Conservation (phyloP, 108 stramenopile genomes). For the Fragilaria radians region DNA sequence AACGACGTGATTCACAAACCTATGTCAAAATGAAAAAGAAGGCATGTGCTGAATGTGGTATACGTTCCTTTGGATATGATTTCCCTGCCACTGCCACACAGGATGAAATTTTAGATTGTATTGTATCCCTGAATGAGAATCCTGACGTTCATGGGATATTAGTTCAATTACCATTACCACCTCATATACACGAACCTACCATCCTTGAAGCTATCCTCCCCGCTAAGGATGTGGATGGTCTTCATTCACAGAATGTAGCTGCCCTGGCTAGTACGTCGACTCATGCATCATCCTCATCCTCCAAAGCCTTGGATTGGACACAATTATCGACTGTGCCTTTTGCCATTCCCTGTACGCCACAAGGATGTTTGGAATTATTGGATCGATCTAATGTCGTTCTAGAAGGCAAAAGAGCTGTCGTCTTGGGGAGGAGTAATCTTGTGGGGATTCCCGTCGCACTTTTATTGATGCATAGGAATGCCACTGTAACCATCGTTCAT, state of each 20-base stretch:
- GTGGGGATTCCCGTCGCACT: conserved; percentile 91
- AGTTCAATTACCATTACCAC: conserved; percentile 91
- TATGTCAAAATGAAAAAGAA: conserved; percentile 96
- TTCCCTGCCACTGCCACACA: conserved; percentile 70
- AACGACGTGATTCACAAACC: conserved; percentile 80
- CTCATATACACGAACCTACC: conserved; percentile 68
- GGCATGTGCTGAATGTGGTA: conserved; percentile 80
- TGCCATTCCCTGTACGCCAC: conserved; percentile 71
- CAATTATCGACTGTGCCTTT: conserved; percentile 36
- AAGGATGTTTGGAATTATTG: conserved; percentile 92
- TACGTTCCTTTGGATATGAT: conserved; percentile 61
- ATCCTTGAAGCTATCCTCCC: conserved; percentile 58
- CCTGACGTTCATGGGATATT: conserved; percentile 87
- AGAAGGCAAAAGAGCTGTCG: conserved; percentile 84
- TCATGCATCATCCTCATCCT: neutral
- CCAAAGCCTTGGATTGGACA: conserved; percentile 34
- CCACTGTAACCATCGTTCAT: conserved; percentile 91
- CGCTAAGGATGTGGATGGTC: conserved; percentile 92
- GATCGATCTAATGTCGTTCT: conserved; percentile 79
- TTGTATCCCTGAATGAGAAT: conserved; percentile 69
- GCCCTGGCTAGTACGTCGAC: conserved; percentile 39
- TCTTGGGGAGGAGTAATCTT: conserved; percentile 81
- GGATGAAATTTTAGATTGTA: conserved; percentile 51
- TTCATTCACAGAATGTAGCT: conserved; percentile 83
- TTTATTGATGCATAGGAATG: conserved; percentile 76